These are phyloP conservation scores for Hypoxylon subgilvum DNA, from an alignment of 495 filamentous ascomycete species.

Conservation along the genomic window DNA sequence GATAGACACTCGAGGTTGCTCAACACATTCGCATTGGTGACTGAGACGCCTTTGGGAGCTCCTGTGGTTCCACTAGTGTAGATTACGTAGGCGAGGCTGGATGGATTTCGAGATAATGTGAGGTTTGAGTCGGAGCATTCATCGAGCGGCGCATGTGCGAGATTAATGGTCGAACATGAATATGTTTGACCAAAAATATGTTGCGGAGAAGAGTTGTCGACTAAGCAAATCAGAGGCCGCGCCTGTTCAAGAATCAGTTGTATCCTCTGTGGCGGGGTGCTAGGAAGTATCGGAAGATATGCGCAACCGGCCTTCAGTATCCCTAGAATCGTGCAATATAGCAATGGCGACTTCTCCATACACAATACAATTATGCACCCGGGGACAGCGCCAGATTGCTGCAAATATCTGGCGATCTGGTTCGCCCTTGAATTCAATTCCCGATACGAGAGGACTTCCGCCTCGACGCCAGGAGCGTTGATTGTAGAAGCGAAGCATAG, in stretches of 20 bases:
- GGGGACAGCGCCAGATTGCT: conserved; percentile 48
- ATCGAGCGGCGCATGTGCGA: conserved; percentile 40
- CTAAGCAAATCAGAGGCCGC: conserved; percentile 54
- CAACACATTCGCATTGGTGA: conserved; percentile 70
- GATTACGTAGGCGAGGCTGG: conserved; percentile 61
- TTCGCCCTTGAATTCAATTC: conserved; percentile 69
- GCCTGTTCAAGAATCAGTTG: conserved; percentile 61
- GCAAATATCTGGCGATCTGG: conserved; percentile 64
- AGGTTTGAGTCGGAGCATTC: conserved; percentile 39
- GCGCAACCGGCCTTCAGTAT: conserved; percentile 74
- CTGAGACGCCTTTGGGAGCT: conserved; percentile 70
- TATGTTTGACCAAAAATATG: conserved; percentile 30
- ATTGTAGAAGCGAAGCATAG: conserved; percentile 64
- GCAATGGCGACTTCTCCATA: conserved; percentile 70
- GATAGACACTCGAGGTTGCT: conserved; percentile 68
- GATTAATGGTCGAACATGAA: conserved; percentile 43
- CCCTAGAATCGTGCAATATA: conserved; percentile 75
- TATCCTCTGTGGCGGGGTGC: conserved; percentile 63
- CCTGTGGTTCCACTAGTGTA: conserved; percentile 73
- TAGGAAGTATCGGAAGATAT: conserved; percentile 72
- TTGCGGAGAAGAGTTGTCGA: conserved; percentile 34
- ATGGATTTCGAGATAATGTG: conserved; percentile 42
- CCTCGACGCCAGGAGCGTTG: conserved; percentile 30
- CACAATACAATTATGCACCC: conserved; percentile 68
- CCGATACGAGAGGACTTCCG: conserved; percentile 61